phyloP scores from a whole-genome alignment of 352 stramenopile genomes.

The Phytophthora pistaciae region DNA sequence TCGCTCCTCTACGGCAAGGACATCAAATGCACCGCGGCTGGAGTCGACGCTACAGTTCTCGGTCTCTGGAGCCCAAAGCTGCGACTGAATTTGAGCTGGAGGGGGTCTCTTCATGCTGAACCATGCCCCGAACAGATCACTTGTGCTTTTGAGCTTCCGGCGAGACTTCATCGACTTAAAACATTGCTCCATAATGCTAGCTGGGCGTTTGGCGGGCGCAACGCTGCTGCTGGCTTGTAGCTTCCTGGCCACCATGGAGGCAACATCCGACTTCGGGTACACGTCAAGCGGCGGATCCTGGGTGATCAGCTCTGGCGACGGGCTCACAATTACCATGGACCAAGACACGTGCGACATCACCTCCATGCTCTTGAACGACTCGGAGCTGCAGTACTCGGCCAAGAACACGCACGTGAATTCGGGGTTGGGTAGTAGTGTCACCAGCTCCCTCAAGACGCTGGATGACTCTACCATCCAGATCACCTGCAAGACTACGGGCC shows the following conservation, averaged over 20 bases:
- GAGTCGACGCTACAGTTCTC: constrained; percentile 4
- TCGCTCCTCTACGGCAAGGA: constrained; percentile 17
- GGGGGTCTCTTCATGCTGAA: background rate
- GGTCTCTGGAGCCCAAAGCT: background rate
- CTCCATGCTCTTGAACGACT: constrained; percentile 46
- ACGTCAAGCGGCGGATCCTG: constrained; percentile 33
- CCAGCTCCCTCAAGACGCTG: constrained; percentile 41
- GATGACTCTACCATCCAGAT: constrained; percentile 48
- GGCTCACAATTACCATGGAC: constrained; percentile 46
- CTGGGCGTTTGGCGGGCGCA: constrained; percentile 3
- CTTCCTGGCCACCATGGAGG: background rate
- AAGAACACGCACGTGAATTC: constrained; percentile 60
- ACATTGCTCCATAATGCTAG: constrained; percentile 9
- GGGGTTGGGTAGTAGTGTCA: constrained; percentile 33
- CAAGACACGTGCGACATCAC: constrained; percentile 54
- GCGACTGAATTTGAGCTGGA: constrained; percentile 9
- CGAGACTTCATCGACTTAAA: background rate
- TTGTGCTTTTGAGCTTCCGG: constrained; percentile 18
- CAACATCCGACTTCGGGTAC: constrained; percentile 42
- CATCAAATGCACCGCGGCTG: constrained; percentile 24
- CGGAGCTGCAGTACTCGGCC: constrained; percentile 52
- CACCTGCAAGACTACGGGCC: constrained; percentile 37
- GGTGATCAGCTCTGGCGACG: constrained; percentile 42
- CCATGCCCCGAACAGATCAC: constrained; percentile 1
- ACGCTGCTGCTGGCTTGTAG: constrained; percentile 5